A percentile compares a stretch with the other conserved stretches of the same genome.
phyloP scores from a whole-genome alignment of 2,329 filamentous ascomycete genomes.

The Bipolaris victoriae region DNA sequence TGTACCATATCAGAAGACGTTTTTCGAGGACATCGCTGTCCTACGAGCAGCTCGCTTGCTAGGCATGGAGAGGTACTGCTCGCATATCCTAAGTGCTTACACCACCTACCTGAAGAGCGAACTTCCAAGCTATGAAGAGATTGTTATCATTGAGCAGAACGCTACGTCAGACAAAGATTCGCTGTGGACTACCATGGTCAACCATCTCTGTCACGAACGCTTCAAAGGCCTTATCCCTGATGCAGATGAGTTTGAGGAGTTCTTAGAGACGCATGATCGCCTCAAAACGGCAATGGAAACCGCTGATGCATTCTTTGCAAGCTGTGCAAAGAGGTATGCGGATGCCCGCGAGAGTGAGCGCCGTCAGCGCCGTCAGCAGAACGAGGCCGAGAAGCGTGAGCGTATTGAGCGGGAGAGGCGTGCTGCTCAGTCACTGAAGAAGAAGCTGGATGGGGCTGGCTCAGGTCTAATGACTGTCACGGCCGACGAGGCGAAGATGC shows the following conservation, averaged over 20 bases:
- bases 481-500: slow-evolving; percentile 10
- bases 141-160: slow-evolving; percentile 15
- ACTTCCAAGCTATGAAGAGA: slow-evolving; percentile 24
- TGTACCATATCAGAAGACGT: slow-evolving; percentile 6
- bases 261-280: background rate
- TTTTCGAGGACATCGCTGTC: slow-evolving; percentile 14
- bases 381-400: slow-evolving; percentile 7
- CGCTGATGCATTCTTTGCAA: slow-evolving; percentile 6
- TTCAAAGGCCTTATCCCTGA: background rate
- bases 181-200: slow-evolving; percentile 24
- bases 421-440: slow-evolving; percentile 2
- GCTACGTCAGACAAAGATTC: slow-evolving; percentile 16
- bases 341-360: slow-evolving; percentile 1
- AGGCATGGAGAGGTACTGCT: slow-evolving; percentile 23
- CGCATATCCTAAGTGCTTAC: slow-evolving; percentile 5
- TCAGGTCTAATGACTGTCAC: slow-evolving; percentile 14
- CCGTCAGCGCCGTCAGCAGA: slow-evolving; percentile 3
- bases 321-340: background rate
- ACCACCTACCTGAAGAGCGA: slow-evolving; percentile 16
- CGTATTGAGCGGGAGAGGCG: slow-evolving; percentile 4
- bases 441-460: slow-evolving; percentile 11
- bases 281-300: background rate
- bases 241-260: background rate
- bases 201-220: slow-evolving; percentile 17
- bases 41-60: slow-evolving; percentile 19